A percentile compares a stretch with the other conserved stretches of the same genome.
Evolutionary conservation across 495 filamentous ascomycete genomes (phyloP).

Genomic region (Schizothecium vesticola): DNA sequence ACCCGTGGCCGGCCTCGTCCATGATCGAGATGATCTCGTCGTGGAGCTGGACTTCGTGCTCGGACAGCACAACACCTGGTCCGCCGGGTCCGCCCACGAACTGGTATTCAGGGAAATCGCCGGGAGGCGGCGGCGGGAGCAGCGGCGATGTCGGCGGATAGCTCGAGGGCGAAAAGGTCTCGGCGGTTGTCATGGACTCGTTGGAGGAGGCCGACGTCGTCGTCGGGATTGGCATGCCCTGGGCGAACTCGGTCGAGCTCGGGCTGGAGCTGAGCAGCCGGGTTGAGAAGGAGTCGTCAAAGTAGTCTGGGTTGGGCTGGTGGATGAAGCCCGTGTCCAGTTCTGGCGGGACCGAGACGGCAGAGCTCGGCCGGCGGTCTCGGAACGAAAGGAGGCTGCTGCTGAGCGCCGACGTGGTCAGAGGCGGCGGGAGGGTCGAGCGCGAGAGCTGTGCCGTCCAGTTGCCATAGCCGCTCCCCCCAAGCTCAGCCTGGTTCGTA

Average conservation of each 20-base stretch:
- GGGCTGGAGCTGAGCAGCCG: constrained; percentile 22
- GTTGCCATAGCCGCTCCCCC: neutral
- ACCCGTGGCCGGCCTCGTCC: constrained; percentile 40
- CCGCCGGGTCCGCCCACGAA: constrained; percentile 28
- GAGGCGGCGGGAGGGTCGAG: constrained; percentile 34
- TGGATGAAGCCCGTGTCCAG: constrained; percentile 37
- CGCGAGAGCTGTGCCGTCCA: constrained; percentile 22
- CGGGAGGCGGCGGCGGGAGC: constrained; percentile 34
- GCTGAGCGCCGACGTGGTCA: constrained; percentile 35
- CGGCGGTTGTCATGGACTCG: constrained; percentile 18
- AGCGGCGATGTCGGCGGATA: constrained; percentile 40
- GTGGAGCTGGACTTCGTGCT: constrained; percentile 34
- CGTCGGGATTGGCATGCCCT: constrained; percentile 26
- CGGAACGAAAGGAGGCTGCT: constrained; percentile 32
- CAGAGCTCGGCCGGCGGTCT: constrained; percentile 34
- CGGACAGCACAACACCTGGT: constrained; percentile 12
- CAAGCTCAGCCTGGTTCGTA: neutral
- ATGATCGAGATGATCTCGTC: constrained; percentile 42
- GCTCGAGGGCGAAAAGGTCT: constrained; percentile 37
- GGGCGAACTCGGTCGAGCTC: constrained; percentile 24
- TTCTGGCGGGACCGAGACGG: constrained; percentile 33
- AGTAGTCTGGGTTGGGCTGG: constrained; percentile 38
- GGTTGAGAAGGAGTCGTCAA: constrained; percentile 27
- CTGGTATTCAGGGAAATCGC: constrained; percentile 24
- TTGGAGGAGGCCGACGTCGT: constrained; percentile 12